These are phyloP conservation scores for Camelina hispida DNA, from an alignment of 345 rosid genomes.

Conservation along the genomic window DNA sequence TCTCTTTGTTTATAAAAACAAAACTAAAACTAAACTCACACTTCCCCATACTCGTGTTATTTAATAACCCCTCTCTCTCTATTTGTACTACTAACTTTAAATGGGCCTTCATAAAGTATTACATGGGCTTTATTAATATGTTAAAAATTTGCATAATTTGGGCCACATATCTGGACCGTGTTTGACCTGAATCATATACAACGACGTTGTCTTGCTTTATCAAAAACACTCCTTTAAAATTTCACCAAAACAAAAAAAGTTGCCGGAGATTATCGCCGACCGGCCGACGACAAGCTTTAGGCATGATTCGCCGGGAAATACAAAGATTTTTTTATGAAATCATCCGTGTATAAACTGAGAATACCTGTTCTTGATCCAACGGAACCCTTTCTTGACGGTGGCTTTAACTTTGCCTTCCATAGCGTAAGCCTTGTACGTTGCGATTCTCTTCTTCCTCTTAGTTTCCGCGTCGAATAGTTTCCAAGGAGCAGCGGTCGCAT, in stretches of 20 bases:
- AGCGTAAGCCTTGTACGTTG: conserved; percentile 62
- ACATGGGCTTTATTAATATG: conserved; percentile 19
- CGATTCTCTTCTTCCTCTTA: conserved; percentile 67
- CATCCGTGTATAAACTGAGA: conserved; percentile 54
- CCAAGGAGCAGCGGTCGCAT: conserved; percentile 48
- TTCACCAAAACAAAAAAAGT: too few species aligned
- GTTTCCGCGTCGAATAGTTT: conserved; percentile 55
- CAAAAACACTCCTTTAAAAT: neutral
- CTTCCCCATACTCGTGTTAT: neutral
- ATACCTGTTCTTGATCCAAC: conserved; percentile 71
- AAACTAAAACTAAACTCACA: neutral
- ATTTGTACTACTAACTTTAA: neutral
- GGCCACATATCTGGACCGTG: conserved; percentile 27
- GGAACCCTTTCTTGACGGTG: conserved; percentile 57
- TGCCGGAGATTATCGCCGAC: too few species aligned
- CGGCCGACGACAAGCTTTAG: too few species aligned
- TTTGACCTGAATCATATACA: conserved; percentile 1
- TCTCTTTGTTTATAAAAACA: neutral
- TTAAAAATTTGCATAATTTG: neutral
- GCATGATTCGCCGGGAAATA: neutral
- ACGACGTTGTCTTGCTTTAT: neutral
- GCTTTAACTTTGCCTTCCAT: conserved; percentile 70
- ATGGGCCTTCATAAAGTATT: neutral
- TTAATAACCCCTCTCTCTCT: neutral
- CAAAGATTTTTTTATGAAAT: conserved; percentile 2